Base-by-base conservation (phyloP, 805 yeast genomes). In the Starmerella powellii region DNA sequence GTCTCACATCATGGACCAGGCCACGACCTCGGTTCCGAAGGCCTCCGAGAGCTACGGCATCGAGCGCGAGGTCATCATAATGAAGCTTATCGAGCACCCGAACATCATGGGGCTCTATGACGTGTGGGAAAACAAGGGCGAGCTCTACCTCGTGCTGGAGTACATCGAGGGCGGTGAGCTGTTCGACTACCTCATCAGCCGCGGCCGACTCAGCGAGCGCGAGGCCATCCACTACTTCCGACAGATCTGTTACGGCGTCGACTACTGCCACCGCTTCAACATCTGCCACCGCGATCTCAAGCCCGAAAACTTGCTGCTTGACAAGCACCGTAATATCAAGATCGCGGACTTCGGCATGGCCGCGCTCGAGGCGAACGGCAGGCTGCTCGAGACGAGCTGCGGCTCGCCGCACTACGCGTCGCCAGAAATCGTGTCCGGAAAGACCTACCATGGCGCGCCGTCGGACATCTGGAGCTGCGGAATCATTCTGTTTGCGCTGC, bases 341-440 rank as follows among this genome's bases (percentile, higher is more conserved):
- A 85, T 91, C 51, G 98, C 98, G 8, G 98, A 91, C 63, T 91
- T 91, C 60, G 98, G 98, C 27, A 91, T 91, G 98, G 98, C 98
- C 15, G 97, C 98, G 6, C 66, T 91, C 35, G 97, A 91, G 60
- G 74, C 84, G 24, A 73, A 73, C 41, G 88, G 78, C 51, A 76
- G 80, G 53, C 64, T 88, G 56, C 67, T 91, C 44, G 96, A 88
- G 60, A 91, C 98, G 3, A 79, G 93, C 16, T 91, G 98, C 63
- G 98, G 98, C 1, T 86, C 96, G 15, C 98, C 98, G 8, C 98
- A 91, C 61, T 91, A 91, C 62, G 98, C 97, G 1, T 84, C 95
- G 8, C 98, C 98, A 0, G 98, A 91, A 61, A 88, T 91, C 52
- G 96, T 91, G 10, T 82, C 95, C 11, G 98, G 98, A 29, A 75